phyloP scores from a whole-genome alignment of 257 asterid genomes.

The Solanum pennellii region DNA sequence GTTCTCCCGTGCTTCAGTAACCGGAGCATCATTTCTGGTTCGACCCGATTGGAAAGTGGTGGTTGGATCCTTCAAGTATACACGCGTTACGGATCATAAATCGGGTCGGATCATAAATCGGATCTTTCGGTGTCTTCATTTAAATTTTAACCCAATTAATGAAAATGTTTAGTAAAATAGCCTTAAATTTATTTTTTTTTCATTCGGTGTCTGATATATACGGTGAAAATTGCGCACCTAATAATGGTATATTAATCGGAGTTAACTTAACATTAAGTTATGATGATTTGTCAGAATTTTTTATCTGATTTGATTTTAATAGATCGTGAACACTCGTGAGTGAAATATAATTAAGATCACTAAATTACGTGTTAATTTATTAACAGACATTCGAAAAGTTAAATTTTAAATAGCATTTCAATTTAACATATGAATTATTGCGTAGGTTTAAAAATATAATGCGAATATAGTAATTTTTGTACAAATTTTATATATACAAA shows the following conservation, averaged over 20 bases:
- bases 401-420: background rate
- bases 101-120: background rate
- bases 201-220: background rate
- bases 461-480: background rate
- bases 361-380: too few species aligned
- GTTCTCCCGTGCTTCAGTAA: conserved; percentile 3
- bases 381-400: background rate
- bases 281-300: too few species aligned
- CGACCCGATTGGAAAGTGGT: background rate
- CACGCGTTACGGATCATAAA: background rate
- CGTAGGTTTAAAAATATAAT: background rate
- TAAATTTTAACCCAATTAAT: background rate
- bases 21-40: conserved; percentile 8
- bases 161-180: background rate
- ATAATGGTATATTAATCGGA: background rate
- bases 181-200: background rate
- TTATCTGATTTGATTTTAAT: too few species aligned
- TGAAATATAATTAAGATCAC: background rate
- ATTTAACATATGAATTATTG: background rate
- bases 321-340: background rate
- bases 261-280: too few species aligned
- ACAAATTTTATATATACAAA: background rate
- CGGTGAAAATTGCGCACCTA: accelerated
- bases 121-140: background rate
- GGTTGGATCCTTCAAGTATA: background rate